Evolutionary conservation across 352 stramenopile genomes (phyloP), one percentile per base, ranked within the genome.

Genomic region (Globisporangium splendens): DNA sequence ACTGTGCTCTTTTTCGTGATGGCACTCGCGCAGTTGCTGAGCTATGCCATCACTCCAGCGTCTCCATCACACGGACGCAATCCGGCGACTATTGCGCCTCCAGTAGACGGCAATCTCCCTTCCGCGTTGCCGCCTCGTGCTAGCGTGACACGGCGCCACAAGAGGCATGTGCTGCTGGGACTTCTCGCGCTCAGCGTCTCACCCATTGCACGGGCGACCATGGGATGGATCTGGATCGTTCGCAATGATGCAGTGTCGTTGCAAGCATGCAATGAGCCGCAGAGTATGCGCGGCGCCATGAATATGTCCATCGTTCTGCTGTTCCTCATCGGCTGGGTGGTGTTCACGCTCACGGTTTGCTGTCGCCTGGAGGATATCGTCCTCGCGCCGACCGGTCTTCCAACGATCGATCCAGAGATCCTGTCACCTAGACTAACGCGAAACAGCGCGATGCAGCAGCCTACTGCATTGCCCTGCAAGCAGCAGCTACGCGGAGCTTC

Each of bases 281-380:
- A 22, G 56, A 50, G 66, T 42, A 13, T 47, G 15, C 46, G 63
- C 6, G 33, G 18, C 11, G 59, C 65, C 20, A 48, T 66, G 35
- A 38, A 60, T 18, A 51, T 68, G 52, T 73, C 63, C 22, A 65
- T 74, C 8, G 65, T 42, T 1, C 54, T 75, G 53, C 54, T 86
- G 35, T 57, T 83, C 31, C 54, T 66, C 4, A 50, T 77, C 15
- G 73, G 72, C 38, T 56, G 50, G 31, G 44, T 72, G 31, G 43
- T 88, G 11, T 46, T 88, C 7, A 58, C 68, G 2, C 66, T 69
- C 10, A 86, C 76, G 24, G 61, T 72, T 28, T 88, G 78, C 62
- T 88, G 78, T 50, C 75, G 78, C 10, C 52, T 84, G 15, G 78
- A 88, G 52, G 66, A 74, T 54, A 75, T 86, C 17, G 67, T 88